These are phyloP conservation scores for Oidiodendron maius DNA, from an alignment of 495 filamentous ascomycete genomes.

Conservation along the genomic window DNA sequence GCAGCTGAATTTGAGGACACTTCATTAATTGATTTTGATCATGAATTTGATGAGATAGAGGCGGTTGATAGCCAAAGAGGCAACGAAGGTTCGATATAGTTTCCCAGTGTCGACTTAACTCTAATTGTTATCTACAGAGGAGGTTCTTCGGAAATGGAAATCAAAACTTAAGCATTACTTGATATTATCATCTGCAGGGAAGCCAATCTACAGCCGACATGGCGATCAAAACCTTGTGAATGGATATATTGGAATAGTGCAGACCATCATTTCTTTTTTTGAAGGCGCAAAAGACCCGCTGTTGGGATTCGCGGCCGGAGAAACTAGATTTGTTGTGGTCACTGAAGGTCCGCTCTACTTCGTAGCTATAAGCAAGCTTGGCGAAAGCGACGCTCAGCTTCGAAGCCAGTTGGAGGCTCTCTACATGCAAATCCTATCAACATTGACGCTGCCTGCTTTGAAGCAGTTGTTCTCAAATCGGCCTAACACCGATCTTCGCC, in stretches of 20 bases:
- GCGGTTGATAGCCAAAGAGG: constrained; percentile 50
- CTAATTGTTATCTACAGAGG: constrained; percentile 36
- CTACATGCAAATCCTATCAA: constrained; percentile 97
- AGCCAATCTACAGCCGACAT: constrained; percentile 93
- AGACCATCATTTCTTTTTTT: constrained; percentile 97
- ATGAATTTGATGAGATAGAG: constrained; percentile 75
- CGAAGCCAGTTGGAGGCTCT: constrained; percentile 84
- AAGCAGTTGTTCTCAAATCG: constrained; percentile 84
- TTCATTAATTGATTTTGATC: constrained; percentile 56
- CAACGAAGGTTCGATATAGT: constrained; percentile 56
- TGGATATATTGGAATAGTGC: constrained; percentile 89
- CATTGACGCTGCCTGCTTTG: constrained; percentile 84
- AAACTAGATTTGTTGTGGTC: constrained; percentile 75
- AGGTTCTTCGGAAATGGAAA: constrained; percentile 69
- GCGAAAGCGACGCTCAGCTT: constrained; percentile 86
- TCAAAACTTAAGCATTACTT: constrained; percentile 93
- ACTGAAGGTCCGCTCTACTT: constrained; percentile 84
- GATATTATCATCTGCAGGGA: constrained; percentile 94
- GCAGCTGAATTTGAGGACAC: constrained; percentile 38
- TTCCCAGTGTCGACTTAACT: not conserved
- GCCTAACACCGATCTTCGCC: constrained; percentile 83
- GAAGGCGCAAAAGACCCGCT: constrained; percentile 70
- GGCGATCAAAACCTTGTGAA: constrained; percentile 86
- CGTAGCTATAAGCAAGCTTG: constrained; percentile 83
- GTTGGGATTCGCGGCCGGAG: constrained; percentile 75